These are phyloP conservation scores for Talaromyces sp. DNA, from an alignment of 2,329 filamentous ascomycete species.

Conservation along the genomic window DNA sequence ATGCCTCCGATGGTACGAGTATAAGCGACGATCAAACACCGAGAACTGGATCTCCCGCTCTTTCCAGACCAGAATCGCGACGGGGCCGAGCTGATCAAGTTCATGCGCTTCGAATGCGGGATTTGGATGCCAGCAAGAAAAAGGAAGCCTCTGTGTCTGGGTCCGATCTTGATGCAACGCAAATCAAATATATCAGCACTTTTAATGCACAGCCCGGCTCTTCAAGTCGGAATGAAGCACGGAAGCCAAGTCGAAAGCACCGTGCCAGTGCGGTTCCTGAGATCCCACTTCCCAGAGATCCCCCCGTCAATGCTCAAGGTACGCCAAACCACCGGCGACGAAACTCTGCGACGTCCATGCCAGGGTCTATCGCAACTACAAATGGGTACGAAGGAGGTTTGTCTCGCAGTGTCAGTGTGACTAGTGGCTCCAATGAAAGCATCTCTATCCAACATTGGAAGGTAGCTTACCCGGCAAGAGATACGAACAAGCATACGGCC, in stretches of 20 bases:
- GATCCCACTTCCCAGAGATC: conserved; percentile 23
- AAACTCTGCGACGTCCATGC: conserved; percentile 15
- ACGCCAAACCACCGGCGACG: conserved; percentile 4
- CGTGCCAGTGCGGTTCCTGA: conserved; percentile 20
- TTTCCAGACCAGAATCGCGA: conserved; percentile 19
- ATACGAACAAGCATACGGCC: conserved; percentile 20
- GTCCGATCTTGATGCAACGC: background rate
- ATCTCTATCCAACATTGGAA: conserved; percentile 1
- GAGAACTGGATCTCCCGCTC: conserved; percentile 13
- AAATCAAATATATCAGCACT: background rate
- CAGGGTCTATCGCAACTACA: conserved; percentile 14
- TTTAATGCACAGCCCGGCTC: background rate
- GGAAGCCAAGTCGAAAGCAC: conserved; percentile 1
- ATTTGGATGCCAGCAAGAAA: conserved; percentile 27
- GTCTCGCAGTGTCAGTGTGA: conserved; percentile 18
- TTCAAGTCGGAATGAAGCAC: background rate
- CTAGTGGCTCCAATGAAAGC: conserved; percentile 14
- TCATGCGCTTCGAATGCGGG: conserved; percentile 28
- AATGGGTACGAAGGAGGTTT: conserved; percentile 17
- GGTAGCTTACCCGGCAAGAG: conserved; percentile 22
- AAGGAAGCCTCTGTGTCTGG: background rate
- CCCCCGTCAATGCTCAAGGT: conserved; percentile 18
- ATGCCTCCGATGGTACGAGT: conserved; percentile 3
- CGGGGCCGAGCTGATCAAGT: conserved; percentile 26
- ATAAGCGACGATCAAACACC: conserved; percentile 11